Evolutionary conservation across 2,329 filamentous ascomycete species (phyloP).

Genomic region (Cladophialophora chaetospira): DNA sequence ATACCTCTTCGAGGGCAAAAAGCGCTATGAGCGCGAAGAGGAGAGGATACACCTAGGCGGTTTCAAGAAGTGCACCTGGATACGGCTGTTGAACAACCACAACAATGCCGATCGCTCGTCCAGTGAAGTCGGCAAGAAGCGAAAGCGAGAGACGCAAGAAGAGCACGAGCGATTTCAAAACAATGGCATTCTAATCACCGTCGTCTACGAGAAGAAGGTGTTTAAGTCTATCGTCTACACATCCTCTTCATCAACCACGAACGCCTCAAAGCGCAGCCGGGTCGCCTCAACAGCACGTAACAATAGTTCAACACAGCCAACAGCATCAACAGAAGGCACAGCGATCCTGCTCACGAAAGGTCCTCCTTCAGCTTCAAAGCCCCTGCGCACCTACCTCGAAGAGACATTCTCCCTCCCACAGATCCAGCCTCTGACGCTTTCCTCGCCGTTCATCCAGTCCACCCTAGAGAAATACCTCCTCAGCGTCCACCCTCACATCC

Average conservation of each 20-base stretch:
- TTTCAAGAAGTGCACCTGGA: constrained; percentile 23
- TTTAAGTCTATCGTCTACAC: constrained; percentile 27
- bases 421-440: constrained; percentile 23
- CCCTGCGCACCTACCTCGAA: constrained; percentile 17
- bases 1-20: constrained; percentile 13
- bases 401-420: constrained; percentile 19
- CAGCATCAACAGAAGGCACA: not conserved
- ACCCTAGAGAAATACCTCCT: not conserved
- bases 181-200: constrained; percentile 16
- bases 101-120: not conserved
- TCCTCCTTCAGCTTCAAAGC: constrained; percentile 11
- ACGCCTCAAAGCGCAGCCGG: constrained; percentile 11
- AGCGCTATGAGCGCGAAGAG: constrained; percentile 26
- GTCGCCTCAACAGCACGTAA: not conserved
- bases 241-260: not conserved
- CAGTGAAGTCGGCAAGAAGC: constrained; percentile 5
- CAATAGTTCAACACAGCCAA: not conserved
- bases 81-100: not conserved
- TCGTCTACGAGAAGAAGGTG: constrained; percentile 27
- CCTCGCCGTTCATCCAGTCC: not conserved
- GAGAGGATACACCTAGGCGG: constrained; percentile 26
- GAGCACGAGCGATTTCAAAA: not conserved
- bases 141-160: constrained; percentile 5
- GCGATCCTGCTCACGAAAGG: constrained; percentile 25
- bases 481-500: not conserved